Conservation (phyloP, 441 rosid species). For the Croton laevigatus region DNA sequence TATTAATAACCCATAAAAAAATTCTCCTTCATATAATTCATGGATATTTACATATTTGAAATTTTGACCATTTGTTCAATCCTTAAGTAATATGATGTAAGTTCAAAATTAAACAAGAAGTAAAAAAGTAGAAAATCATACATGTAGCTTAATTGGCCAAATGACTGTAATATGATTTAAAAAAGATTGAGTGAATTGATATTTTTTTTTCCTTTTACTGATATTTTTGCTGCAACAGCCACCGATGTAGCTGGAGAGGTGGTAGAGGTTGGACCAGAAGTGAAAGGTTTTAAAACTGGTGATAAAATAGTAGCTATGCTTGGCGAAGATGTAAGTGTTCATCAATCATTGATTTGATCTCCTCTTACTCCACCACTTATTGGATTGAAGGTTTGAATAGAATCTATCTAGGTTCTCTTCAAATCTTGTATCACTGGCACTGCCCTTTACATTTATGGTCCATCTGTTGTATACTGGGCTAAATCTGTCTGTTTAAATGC, state of each 20-base stretch:
- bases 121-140: too few species aligned
- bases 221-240: constrained; percentile 22
- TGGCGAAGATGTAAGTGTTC: constrained; percentile 17
- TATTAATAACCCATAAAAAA: not conserved
- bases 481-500: too few species aligned
- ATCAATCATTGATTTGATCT: not conserved
- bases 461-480: too few species aligned
- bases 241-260: constrained; percentile 45
- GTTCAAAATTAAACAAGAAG: too few species aligned
- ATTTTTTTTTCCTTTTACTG: not conserved
- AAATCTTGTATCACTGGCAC: too few species aligned
- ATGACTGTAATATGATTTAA: too few species aligned
- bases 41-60: not conserved
- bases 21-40: too few species aligned
- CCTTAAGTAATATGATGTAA: not conserved
- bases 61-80: not conserved
- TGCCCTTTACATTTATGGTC: not conserved
- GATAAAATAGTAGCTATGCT: constrained; percentile 69
- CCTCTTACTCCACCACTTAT: not conserved
- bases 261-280: constrained; percentile 43
- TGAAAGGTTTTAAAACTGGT: constrained; percentile 61
- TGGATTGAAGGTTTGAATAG: too few species aligned
- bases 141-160: too few species aligned
- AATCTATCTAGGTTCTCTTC: too few species aligned
- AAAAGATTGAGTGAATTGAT: too few species aligned